Conservation (phyloP, 345 rosid genomes). For the Salix suchowensis region DNA sequence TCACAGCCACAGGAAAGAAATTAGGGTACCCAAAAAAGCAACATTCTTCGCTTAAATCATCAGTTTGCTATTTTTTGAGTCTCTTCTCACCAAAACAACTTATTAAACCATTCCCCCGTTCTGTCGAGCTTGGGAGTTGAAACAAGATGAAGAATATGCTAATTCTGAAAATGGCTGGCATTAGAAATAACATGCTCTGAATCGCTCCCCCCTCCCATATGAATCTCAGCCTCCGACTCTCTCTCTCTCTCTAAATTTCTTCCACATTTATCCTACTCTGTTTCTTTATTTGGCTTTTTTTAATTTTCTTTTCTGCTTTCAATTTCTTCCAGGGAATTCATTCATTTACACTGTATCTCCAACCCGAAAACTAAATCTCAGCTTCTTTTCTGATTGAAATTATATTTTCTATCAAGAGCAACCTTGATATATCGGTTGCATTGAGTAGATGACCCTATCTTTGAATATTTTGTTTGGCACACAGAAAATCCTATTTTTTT, state of each 20-base stretch:
- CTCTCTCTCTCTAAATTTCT: not conserved
- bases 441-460: not conserved
- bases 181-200: not conserved
- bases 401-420: not conserved
- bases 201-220: not conserved
- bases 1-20: not conserved
- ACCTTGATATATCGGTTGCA: not conserved
- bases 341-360: not conserved
- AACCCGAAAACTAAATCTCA: not conserved
- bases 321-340: not conserved
- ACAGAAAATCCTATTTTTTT: not conserved
- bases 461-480: not conserved
- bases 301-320: not conserved
- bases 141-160: not conserved
- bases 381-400: not conserved
- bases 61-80: not conserved
- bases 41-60: not conserved
- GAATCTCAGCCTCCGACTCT: not conserved
- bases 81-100: not conserved
- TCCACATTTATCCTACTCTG: not conserved
- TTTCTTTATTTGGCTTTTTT: not conserved
- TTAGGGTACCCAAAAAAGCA: not conserved
- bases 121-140: too few species aligned
- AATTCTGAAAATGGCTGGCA: not conserved
- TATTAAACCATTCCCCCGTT: too few species aligned